A percentile compares a stretch with the other conserved stretches of the same genome.
phyloP scores from a whole-genome alignment of 2,329 filamentous ascomycete genomes.

The Thelonectria rubi region DNA sequence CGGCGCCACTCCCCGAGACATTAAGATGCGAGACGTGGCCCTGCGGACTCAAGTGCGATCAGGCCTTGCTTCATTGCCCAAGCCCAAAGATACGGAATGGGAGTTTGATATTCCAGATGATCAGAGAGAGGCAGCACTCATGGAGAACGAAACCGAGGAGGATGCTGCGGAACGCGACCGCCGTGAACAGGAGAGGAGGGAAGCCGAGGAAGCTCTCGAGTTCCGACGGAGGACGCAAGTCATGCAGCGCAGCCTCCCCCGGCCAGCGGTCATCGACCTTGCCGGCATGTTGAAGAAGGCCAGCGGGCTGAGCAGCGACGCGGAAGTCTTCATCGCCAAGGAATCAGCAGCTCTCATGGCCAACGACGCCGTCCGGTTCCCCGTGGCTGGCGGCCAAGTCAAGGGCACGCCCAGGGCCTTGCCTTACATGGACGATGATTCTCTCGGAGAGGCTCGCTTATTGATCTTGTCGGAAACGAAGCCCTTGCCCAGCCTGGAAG shows the following conservation, averaged over 20 bases:
- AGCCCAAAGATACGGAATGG: conserved; percentile 93
- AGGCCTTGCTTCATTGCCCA: conserved; percentile 84
- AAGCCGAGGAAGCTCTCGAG: conserved; percentile 79
- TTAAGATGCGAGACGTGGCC: conserved; percentile 75
- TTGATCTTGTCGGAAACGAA: conserved; percentile 77
- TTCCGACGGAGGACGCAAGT: conserved; percentile 88
- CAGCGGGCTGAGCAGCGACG: conserved; percentile 66
- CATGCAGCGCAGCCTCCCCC: conserved; percentile 84
- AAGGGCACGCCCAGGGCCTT: conserved; percentile 69
- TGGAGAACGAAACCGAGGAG: conserved; percentile 61
- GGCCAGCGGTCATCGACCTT: conserved; percentile 78
- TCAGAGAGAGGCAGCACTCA: conserved; percentile 65
- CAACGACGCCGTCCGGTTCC: conserved; percentile 80
- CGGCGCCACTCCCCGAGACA: conserved; percentile 79
- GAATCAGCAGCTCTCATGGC: conserved; percentile 85
- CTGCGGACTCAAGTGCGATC: conserved; percentile 74
- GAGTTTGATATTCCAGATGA: conserved; percentile 93
- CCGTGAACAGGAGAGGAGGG: conserved; percentile 75
- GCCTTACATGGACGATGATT: conserved; percentile 73
- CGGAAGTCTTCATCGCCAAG: conserved; percentile 74
- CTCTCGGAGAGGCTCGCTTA: conserved; percentile 77
- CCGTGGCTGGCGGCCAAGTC: conserved; percentile 72
- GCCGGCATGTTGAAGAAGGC: conserved; percentile 72
- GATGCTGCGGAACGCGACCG: conserved; percentile 79
- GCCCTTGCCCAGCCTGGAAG: conserved; percentile 56